Base-by-base conservation (phyloP, 768 basidiomycete genomes). In the Multifurca ochricompacta region DNA sequence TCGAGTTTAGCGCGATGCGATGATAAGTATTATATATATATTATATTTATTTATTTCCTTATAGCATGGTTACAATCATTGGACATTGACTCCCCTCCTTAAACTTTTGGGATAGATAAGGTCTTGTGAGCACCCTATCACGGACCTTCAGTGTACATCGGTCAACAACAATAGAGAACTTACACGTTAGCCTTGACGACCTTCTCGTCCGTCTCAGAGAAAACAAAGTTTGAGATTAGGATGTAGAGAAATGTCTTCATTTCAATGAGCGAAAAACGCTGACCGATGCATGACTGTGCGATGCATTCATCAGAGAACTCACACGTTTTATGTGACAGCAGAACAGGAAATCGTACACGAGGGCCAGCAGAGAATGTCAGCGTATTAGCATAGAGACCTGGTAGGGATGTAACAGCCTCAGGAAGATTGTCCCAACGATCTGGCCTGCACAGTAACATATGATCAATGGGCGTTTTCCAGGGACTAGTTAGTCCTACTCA, bases 281-380 rank as follows among this genome's bases (percentile, higher is more conserved):
- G 74, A 3, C 89, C 89, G 45, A 90, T 85, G 64, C 90, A 91
- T 1, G 87, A 85, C 89, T 91, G 49, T 6, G 10, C 2, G n/a
- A 19, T 25, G 27, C 11, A 14, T 36, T 48, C 25, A 31, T 54
- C 36, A 35, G 28, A 8, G n/a, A n/a, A 30, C 30, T 31, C 41
- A 37, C 23, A 27, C 48, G 18, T 28, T 34, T 13, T 56, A 18
- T 19, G 45, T 23, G n/a, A 10, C 18, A 9, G 9, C 14, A 5
- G 7, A 23, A 41, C 14, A 21, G 42, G 23, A 11, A 53, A 21
- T 73, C 87, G 54, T 66, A 87, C 89, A 45, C 89, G 76, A 43
- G 88, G 88, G 18, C 89, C 90, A 18, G 84, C 82, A 11, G 88
- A 91, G 64, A 91, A 91, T 0, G 83, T 81, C 37, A 91, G 68